These are phyloP conservation scores for Sclerotiophoma versabilis DNA, from an alignment of 2,329 filamentous ascomycete species.

Conservation along the genomic window DNA sequence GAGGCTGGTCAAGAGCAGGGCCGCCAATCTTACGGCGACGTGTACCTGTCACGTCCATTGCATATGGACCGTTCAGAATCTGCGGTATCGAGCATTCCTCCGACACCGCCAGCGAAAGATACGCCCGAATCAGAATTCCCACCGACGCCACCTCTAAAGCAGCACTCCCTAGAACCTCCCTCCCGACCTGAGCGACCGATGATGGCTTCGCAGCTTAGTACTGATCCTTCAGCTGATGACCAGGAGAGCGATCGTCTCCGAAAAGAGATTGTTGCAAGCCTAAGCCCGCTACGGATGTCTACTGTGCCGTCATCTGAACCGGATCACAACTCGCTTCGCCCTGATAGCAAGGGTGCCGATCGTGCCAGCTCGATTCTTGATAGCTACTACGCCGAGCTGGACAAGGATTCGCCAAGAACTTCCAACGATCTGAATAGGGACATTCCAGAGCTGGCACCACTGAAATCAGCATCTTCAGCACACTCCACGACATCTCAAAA, in stretches of 20 bases:
- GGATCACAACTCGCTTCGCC: conserved; percentile 36
- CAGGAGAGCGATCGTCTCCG: conserved; percentile 75
- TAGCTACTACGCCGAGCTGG: conserved; percentile 65
- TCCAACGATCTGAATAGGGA: conserved; percentile 27
- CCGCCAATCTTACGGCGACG: conserved; percentile 37
- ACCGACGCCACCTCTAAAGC: conserved; percentile 47
- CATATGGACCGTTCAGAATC: conserved; percentile 48
- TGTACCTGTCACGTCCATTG: conserved; percentile 48
- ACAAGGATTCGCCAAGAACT: conserved; percentile 49
- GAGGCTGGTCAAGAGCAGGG: conserved; percentile 18
- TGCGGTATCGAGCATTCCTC: conserved; percentile 48
- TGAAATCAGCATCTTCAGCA: conserved; percentile 15
- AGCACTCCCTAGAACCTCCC: conserved; percentile 42
- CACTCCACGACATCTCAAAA: conserved; percentile 24
- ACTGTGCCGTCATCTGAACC: conserved; percentile 26
- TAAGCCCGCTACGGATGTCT: conserved; percentile 53
- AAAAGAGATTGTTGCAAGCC: conserved; percentile 76
- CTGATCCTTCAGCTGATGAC: conserved; percentile 61
- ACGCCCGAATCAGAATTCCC: conserved; percentile 38
- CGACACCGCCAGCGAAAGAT: conserved; percentile 59
- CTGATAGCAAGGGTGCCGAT: conserved; percentile 31
- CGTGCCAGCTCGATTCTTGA: conserved; percentile 70
- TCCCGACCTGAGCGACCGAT: conserved; percentile 30
- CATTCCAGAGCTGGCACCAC: conserved; percentile 12
- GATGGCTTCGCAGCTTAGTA: conserved; percentile 53